These are phyloP conservation scores for Eutrema salsugineum DNA, from an alignment of 441 rosid genomes.

Conservation along the genomic window DNA sequence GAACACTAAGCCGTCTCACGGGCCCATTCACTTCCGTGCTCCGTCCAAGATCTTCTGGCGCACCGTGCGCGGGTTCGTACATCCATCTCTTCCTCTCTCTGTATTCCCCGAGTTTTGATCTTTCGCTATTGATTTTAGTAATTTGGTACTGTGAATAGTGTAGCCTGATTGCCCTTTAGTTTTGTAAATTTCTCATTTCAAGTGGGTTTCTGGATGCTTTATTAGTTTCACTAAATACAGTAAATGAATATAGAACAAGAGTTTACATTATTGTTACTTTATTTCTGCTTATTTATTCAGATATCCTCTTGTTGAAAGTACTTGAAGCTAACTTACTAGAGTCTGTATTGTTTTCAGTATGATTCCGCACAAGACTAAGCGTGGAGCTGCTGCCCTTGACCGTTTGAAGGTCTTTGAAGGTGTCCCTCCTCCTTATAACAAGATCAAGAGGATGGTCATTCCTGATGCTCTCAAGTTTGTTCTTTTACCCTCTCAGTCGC, in stretches of 20 bases:
- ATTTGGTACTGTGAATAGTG: background rate
- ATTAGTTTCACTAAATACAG: background rate
- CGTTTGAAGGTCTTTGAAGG: constrained; percentile 68
- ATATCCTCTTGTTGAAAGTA: background rate
- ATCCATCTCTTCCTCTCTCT: background rate
- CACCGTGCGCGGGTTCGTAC: constrained; percentile 35
- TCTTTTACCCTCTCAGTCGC: background rate
- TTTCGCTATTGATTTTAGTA: background rate
- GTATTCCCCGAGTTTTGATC: background rate
- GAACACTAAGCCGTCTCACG: constrained; percentile 37
- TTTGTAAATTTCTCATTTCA: background rate
- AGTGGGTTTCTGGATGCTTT: background rate
- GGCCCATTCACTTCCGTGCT: constrained; percentile 37
- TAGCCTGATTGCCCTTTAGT: background rate
- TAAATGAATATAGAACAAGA: background rate
- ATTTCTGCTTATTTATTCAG: background rate
- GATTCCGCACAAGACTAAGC: constrained; percentile 71
- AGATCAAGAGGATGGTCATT: constrained; percentile 61
- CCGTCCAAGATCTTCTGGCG: constrained; percentile 37
- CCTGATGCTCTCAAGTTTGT: constrained; percentile 73
- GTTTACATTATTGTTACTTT: background rate
- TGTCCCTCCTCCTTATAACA: constrained; percentile 59
- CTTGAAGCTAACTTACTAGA: background rate
- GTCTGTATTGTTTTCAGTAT: constrained; percentile 31
- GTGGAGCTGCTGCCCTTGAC: constrained; percentile 63